Evolutionary conservation across 768 basidiomycete genomes (phyloP).

Genomic region (Austroboletus eburneus): DNA sequence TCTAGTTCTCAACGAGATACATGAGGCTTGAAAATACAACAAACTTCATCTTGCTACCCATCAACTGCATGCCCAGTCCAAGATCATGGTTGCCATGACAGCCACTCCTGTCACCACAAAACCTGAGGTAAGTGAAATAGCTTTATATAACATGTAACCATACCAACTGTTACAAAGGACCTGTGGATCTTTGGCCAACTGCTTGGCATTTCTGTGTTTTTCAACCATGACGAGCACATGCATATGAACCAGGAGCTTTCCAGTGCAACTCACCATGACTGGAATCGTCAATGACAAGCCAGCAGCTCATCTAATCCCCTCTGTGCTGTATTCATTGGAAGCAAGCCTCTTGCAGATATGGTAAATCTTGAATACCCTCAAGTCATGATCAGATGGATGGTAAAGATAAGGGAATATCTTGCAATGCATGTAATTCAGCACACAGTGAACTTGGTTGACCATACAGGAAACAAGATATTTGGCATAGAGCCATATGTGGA

Average conservation of each 20-base stretch:
- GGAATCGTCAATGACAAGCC: background rate
- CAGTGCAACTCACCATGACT: background rate
- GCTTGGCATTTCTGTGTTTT: background rate
- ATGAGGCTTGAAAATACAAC: background rate
- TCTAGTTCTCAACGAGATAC: background rate
- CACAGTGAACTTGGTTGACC: background rate
- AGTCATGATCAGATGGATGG: background rate
- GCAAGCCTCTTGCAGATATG: no score
- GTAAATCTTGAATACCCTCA: background rate
- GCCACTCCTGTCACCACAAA: background rate
- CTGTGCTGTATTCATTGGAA: background rate
- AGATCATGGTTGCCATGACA: background rate
- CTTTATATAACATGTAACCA: background rate
- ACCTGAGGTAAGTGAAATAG: background rate
- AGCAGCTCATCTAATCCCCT: background rate
- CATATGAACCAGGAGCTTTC: background rate
- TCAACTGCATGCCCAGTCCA: background rate
- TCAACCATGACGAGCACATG: background rate
- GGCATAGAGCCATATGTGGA: background rate
- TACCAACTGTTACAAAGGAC: background rate
- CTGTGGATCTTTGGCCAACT: background rate
- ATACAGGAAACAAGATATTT: background rate
- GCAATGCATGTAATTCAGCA: background rate
- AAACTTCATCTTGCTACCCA: background rate
- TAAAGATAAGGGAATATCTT: background rate